Conservation (phyloP, 1,284 basidiomycete genomes). For the Ceratobasidium sp. region DNA sequence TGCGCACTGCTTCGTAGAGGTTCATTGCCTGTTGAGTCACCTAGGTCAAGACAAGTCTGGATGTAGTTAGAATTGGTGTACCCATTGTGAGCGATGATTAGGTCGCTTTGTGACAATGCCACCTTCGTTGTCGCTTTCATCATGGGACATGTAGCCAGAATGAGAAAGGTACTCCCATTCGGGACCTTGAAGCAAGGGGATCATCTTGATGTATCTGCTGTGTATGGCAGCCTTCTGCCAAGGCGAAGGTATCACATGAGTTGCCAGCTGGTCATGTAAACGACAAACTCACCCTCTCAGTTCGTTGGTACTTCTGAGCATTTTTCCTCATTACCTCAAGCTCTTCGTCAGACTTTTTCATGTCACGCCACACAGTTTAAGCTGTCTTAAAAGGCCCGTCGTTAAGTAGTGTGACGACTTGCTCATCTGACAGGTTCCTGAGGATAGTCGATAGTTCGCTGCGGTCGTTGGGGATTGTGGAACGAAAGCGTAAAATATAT, state of each 20-base stretch:
- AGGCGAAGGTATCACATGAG: not conserved
- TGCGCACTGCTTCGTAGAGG: not conserved
- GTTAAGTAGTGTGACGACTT: not conserved
- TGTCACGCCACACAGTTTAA: not conserved
- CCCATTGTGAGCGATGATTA: not conserved
- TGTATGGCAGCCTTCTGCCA: too few species aligned
- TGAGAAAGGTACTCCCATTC: constrained; percentile 11
- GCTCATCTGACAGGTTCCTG: not conserved
- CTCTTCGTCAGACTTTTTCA: not conserved
- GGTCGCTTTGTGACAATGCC: not conserved
- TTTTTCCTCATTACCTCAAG: not conserved
- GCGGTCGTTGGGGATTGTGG: constrained; percentile 4
- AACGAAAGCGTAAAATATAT: not conserved
- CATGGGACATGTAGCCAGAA: constrained; percentile 10
- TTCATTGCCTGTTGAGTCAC: not conserved
- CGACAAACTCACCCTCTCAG: not conserved
- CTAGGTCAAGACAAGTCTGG: too few species aligned
- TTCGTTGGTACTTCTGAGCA: not conserved
- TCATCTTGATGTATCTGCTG: not conserved
- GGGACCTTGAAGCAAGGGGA: not conserved
- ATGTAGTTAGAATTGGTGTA: not conserved
- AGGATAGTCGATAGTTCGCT: constrained; percentile 1
- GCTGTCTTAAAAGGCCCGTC: not conserved
- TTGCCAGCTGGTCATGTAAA: not conserved
- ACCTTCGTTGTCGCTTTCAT: constrained; percentile 1